Conservation (phyloP, 352 stramenopile species). For the Phytophthora constricta region DNA sequence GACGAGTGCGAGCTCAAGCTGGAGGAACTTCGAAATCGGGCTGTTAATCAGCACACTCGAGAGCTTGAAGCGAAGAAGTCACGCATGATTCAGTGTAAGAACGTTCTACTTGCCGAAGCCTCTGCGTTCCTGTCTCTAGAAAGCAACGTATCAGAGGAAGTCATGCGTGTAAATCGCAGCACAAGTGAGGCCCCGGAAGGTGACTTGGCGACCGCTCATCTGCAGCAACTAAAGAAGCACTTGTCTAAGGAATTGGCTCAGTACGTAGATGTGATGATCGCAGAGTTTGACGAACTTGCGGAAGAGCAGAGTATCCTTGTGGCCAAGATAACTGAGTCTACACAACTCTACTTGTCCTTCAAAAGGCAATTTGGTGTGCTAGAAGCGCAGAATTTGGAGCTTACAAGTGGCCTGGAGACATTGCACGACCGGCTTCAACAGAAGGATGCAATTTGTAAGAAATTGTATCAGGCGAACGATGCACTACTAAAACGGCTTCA, state of each 20-base stretch:
- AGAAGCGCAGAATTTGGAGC: constrained; percentile 43
- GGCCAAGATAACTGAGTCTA: constrained; percentile 64
- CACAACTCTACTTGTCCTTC: constrained; percentile 61
- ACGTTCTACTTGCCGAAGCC: constrained; percentile 55
- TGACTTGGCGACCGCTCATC: constrained; percentile 30
- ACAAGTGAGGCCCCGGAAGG: constrained; percentile 12
- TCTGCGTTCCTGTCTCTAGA: constrained; percentile 44
- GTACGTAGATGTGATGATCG: constrained; percentile 52
- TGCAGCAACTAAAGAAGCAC: constrained; percentile 52
- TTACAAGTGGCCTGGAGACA: constrained; percentile 38
- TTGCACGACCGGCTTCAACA: constrained; percentile 50
- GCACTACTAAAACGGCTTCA: constrained; percentile 57
- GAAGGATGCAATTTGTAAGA: constrained; percentile 65
- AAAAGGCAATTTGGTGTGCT: constrained; percentile 59
- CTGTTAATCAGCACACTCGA: constrained; percentile 35
- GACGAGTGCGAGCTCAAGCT: constrained; percentile 46
- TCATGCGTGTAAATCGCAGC: no score
- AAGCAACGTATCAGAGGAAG: no score
- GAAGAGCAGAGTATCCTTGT: constrained; percentile 66
- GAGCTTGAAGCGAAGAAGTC: constrained; percentile 55
- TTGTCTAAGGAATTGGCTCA: constrained; percentile 55
- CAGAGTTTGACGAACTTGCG: constrained; percentile 63
- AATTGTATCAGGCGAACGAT: constrained; percentile 72
- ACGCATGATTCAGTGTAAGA: constrained; percentile 53
- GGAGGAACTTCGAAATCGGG: constrained; percentile 35